Conservation (phyloP, 805 yeast species). For the Lipomyces sp. region DNA sequence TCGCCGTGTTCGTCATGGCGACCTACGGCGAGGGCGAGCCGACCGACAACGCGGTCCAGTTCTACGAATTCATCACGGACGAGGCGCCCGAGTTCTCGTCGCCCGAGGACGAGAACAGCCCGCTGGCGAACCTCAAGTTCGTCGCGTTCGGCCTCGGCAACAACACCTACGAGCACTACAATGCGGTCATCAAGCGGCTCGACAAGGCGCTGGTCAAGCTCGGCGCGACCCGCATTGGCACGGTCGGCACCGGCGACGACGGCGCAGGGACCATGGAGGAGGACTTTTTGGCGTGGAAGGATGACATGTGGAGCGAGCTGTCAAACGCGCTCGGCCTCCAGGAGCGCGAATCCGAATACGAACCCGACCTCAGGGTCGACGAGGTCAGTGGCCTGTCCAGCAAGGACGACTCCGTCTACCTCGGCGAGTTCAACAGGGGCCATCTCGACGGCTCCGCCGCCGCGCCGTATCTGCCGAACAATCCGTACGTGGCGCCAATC, state of each 20-base stretch:
- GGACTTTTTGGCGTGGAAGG: constrained; percentile 93
- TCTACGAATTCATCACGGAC: constrained; percentile 60
- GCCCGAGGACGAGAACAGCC: constrained; percentile 36
- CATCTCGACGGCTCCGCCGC: constrained; percentile 41
- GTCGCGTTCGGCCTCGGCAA: constrained; percentile 91
- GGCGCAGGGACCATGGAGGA: constrained; percentile 94
- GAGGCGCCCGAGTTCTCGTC: constrained; percentile 51
- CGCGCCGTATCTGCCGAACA: constrained; percentile 49
- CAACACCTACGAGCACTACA: constrained; percentile 88
- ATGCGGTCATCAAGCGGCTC: constrained; percentile 66
- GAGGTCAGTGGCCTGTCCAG: constrained; percentile 34
- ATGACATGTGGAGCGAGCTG: constrained; percentile 61
- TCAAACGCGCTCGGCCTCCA: constrained; percentile 62
- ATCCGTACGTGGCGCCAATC: constrained; percentile 79
- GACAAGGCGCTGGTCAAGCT: constrained; percentile 52
- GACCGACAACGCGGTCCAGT: constrained; percentile 86
- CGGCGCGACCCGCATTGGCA: constrained; percentile 71
- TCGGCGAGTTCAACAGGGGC: constrained; percentile 78
- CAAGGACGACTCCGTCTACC: constrained; percentile 49
- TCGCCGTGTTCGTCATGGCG: constrained; percentile 77
- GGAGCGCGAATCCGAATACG: constrained; percentile 76
- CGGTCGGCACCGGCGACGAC: constrained; percentile 91
- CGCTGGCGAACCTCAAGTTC: constrained; percentile 57
- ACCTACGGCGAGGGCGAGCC: constrained; percentile 99
- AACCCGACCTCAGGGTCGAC: constrained; percentile 53